Conservation (phyloP, 257 asterid species). For the Rhazya stricta region DNA sequence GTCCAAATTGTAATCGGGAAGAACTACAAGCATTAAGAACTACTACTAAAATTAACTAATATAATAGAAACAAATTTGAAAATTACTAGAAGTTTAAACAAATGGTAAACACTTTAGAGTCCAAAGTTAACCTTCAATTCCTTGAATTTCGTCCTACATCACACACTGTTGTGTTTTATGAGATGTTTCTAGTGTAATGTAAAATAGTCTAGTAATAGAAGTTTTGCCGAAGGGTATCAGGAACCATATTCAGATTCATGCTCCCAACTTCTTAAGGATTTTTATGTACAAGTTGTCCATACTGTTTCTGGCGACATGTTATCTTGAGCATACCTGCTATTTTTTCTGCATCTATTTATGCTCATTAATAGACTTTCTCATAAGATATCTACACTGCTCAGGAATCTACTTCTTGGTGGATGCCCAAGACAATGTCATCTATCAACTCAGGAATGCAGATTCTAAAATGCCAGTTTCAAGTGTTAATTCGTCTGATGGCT, state of each 20-base stretch:
- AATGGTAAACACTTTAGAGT: no score
- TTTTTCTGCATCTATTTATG: not conserved
- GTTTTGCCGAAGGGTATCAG: not conserved
- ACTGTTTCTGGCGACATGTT: not conserved
- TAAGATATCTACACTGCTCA: constrained; percentile 15
- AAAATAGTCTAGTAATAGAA: no score
- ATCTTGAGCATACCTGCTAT: not conserved
- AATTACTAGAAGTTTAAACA: no score
- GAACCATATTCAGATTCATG: not conserved
- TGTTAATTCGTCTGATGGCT: constrained; percentile 62
- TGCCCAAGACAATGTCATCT: constrained; percentile 56
- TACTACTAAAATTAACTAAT: no score
- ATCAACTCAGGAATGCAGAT: constrained; percentile 63
- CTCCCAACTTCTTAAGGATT: not conserved
- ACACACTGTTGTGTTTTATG: no score
- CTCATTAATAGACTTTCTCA: not conserved
- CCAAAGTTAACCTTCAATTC: no score
- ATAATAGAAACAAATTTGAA: no score
- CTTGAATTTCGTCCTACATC: no score
- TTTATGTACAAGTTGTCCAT: not conserved
- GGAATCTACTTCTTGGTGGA: constrained; percentile 77
- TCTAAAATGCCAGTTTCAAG: constrained; percentile 64
- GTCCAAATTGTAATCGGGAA: no score
- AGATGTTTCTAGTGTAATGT: no score
- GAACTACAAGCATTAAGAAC: no score